These are phyloP conservation scores for Colletotrichum viniferum DNA, from an alignment of 2,329 filamentous ascomycete genomes.

Conservation along the genomic window DNA sequence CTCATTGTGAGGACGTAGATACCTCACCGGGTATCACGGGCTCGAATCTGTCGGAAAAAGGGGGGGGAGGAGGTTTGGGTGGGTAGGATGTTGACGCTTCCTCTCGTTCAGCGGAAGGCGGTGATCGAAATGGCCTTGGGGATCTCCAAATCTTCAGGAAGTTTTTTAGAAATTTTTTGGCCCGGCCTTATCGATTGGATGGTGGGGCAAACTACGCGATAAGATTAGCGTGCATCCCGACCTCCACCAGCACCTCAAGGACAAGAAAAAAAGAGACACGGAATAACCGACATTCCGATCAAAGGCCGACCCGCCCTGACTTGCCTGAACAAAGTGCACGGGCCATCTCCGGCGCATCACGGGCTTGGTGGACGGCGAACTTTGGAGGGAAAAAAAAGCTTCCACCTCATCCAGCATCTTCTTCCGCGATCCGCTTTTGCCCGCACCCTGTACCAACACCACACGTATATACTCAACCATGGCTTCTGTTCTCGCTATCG, in stretches of 20 bases:
- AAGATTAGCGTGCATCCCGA: background rate
- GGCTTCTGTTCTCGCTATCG: slow-evolving; percentile 50
- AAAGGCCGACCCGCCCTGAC: background rate
- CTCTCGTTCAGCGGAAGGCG: slow-evolving; percentile 17
- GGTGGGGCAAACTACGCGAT: slow-evolving; percentile 9
- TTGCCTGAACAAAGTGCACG: background rate
- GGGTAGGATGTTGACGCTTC: slow-evolving; percentile 4
- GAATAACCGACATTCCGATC: background rate
- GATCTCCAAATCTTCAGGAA: background rate
- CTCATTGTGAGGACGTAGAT: slow-evolving; percentile 20
- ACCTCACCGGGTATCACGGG: slow-evolving; percentile 19
- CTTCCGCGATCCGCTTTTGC: background rate
- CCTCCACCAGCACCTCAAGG: background rate
- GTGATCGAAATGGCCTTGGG: slow-evolving; percentile 10
- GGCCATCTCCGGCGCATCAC: background rate
- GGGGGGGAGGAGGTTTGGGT: background rate
- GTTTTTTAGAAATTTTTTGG: slow-evolving; percentile 21
- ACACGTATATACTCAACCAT: slow-evolving; percentile 28
- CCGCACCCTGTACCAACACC: background rate
- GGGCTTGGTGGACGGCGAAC: background rate
- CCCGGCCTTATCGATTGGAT: slow-evolving; percentile 16
- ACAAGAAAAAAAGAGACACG: background rate
- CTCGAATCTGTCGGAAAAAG: background rate
- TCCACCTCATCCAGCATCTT: background rate
- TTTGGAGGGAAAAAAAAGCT: background rate